Base-by-base conservation (phyloP, 257 asterid genomes). In the Solanum chmielewskii region DNA sequence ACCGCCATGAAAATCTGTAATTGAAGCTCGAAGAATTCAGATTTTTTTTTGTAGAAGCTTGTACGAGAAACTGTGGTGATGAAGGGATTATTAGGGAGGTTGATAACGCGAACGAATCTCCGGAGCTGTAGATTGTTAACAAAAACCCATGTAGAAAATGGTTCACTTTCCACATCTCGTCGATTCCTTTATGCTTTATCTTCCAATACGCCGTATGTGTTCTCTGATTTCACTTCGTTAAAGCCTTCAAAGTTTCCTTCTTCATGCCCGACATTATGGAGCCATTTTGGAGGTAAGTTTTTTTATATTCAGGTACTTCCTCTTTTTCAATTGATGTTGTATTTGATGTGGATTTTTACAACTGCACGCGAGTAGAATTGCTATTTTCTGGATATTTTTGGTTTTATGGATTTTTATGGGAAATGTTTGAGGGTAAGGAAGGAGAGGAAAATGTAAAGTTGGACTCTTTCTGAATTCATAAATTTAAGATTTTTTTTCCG, bases 251-350 rank as follows among this genome's bases (percentile, higher is more conserved):
- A 6, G 14, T 42, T 69, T 73, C 86, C 89, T 89, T 88, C 92
- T 29, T 87, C 88, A 7, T 41, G 47, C 11, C 81, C 88, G 7
- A 5, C 90, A 3, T 90, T 29, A 27, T 88, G 90, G 94, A 92
- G 90, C 39, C 81, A 85, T 52, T 89, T 89, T 44, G 89, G 83
- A 95, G 97, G 99, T 95, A 81, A 47, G 88, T 12, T 70, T 75
- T 60, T 37, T 73, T 42, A 8, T 39, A 49, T 62, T 80, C 25
- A 86, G 49, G 7, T 20, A 31, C 6, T 39, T 49, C 62, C 37
- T 8, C 4, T 14, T 25, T 1, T 44, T 37, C 39, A 37, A 37
- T 37, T 37, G 39, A 37, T 37, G 39, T 37, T 37, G 39, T 37
- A 37, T 25, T 11, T 84, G 80, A 73, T 73, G 80, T 73, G 47